phyloP scores from a whole-genome alignment of 768 basidiomycete genomes.

The Clavaria fumosa region DNA sequence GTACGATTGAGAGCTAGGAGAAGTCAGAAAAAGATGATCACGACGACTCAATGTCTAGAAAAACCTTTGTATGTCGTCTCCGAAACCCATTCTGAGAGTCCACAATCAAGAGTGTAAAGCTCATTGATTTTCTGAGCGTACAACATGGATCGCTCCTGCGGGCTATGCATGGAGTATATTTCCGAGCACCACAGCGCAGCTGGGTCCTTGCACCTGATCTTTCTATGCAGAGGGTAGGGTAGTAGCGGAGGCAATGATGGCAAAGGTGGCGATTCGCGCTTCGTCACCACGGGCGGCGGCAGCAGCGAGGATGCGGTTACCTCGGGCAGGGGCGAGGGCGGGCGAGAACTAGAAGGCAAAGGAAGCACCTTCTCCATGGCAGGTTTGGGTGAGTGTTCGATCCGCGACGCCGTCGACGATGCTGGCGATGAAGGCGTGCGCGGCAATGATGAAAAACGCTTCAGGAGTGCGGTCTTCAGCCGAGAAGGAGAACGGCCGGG shows the following conservation, averaged over 20 bases:
- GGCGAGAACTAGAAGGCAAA: too few relatives aligned
- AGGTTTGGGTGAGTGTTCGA: slow-evolving; percentile 16
- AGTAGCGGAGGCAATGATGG: slow-evolving; percentile 9
- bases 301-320: too few relatives aligned
- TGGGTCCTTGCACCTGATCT: slow-evolving; percentile 29
- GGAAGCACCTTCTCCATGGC: too few relatives aligned
- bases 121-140: slow-evolving; percentile 81
- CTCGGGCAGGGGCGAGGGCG: too few relatives aligned
- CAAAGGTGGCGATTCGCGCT: slow-evolving; percentile 24
- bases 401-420: slow-evolving; percentile 28
- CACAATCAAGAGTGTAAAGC: slow-evolving; percentile 57
- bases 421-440: slow-evolving; percentile 53
- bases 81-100: slow-evolving; percentile 61
- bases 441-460: slow-evolving; percentile 43
- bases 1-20: slow-evolving; percentile 8
- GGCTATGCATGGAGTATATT: slow-evolving; percentile 34
- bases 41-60: slow-evolving; percentile 14
- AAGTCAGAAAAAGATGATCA: slow-evolving; percentile 2
- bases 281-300: too few relatives aligned
- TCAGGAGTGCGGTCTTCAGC: slow-evolving; percentile 14
- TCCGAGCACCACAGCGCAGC: slow-evolving; percentile 61
- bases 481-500: too few relatives aligned
- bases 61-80: slow-evolving; percentile 41
- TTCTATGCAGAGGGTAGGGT: slow-evolving; percentile 14
- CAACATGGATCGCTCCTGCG: slow-evolving; percentile 51